Evolutionary conservation across 768 basidiomycete genomes (phyloP), one percentile per base, ranked within the genome.

Genomic region (Calvatia gigantea): DNA sequence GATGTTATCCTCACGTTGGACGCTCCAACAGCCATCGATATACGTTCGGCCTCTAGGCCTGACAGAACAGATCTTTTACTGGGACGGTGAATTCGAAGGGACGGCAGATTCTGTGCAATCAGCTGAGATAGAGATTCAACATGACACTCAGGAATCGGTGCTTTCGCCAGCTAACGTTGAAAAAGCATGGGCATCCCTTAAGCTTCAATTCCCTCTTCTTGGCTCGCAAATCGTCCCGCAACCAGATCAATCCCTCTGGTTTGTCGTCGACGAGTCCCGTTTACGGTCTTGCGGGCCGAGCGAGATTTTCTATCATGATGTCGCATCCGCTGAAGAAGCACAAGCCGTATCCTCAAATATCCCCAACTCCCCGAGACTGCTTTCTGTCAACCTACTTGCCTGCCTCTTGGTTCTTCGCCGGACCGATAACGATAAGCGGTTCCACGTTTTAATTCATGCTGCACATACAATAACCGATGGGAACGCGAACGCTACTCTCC

Each of bases 391-490:
- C 14, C 54, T 77, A 9, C 68, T 80, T 6, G 72, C 74, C 2
- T 73, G 74, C 21, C 35, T 83, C 1, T 68, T 73, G 44, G 62
- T 83, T 52, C 67, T 80, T 19, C 66, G 62, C 48, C 73, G 74
- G 53, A 65, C 63, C 4, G 80, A 78, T 60, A 55, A 63, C 11
- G 47, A 66, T 1, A 67, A 69, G 15, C 63, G 55, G 5, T 67
- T 75, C 45, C 78, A 84, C 58, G 37, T 82, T 43, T 48, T 81
- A 23, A 61, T 80, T 19, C 62, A 74, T 37, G 65, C 73, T 14
- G 73, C 81, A 0, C 83, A 86, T 62, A 67, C 68, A 45, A 76
- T 84, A 39, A 73, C 77, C 0, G 83, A 85, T 61, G 80, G 76
- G 15, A 73, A 73, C 41, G 69, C 75, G 9, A 77, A 73, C 56